Base-by-base conservation (phyloP, 2,329 filamentous ascomycete genomes). In the Colletotrichum salicis region DNA sequence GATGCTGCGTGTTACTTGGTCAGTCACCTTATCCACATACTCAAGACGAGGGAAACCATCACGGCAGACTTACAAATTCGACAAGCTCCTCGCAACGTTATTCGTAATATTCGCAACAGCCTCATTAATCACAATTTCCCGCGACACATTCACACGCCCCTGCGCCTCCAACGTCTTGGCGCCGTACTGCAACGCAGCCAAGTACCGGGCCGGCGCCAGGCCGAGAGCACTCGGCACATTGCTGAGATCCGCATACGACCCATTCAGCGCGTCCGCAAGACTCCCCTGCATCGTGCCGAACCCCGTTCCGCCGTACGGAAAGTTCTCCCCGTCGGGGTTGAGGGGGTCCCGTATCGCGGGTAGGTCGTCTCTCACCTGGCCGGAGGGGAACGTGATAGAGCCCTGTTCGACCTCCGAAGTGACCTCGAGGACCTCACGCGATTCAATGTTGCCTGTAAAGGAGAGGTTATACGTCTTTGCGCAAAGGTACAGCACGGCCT, bases 401-500 rank as follows among this genome's bases (percentile, higher is more conserved):
- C 64, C 54, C 24, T 59, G 56, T 24, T 72, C 54, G 22, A 64
- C 61, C 5, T 64, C n/a, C 0, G 64, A 27, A 6, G 59, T 58
- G 2, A 67, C 31, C 0, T 68, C 58, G 15, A 57, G 12, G 48
- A 54, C 15, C 10, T 48, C 27, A 56, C 73, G 29, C 60, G 60
- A n/a, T 24, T 22, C 52, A 3, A 69, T n/a, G 22, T 64, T 69
- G 27, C 35, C 48, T 10, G 24, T 19, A 2, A 74, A 61, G 1
- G 60, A 64, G 13, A 74, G 57, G 6, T 68, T 59, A 15, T 73
- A 73, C 2, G 66, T 71, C 19, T 70, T 59, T 10, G 74, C 67
- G 60, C 74, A 74, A 22, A 74, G 64, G n/a, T 75, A 71, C 22
- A 67, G 67, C 6, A 75, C 59, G 1, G 72, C 27, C 51, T 75